phyloP scores from a whole-genome alignment of 2,329 filamentous ascomycete genomes.

The Aspergillus uvarum region DNA sequence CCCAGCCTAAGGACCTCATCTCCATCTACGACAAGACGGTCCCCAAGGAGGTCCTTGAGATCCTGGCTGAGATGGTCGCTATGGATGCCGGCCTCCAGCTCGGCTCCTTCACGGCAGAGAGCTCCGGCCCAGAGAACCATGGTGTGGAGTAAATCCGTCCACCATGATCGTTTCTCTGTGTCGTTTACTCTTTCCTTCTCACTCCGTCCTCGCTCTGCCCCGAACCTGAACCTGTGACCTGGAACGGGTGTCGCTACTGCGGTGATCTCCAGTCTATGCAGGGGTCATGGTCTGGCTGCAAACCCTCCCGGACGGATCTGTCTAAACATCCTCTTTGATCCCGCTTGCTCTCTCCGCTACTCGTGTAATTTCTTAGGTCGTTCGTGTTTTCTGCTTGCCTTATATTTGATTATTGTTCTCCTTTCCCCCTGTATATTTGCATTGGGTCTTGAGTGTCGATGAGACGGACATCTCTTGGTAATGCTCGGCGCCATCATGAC shows the following conservation, averaged over 20 bases:
- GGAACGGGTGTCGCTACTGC: constrained; percentile 13
- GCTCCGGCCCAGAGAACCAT: constrained; percentile 34
- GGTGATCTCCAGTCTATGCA: constrained; percentile 21
- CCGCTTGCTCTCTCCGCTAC: constrained; percentile 27
- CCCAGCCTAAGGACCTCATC: constrained; percentile 87
- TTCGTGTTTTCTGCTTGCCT: neutral
- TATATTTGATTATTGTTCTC: constrained; percentile 11
- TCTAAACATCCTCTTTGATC: constrained; percentile 3
- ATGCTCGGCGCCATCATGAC: constrained; percentile 32
- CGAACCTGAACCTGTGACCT: constrained; percentile 18
- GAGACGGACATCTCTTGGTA: constrained; percentile 31
- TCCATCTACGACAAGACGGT: constrained; percentile 98
- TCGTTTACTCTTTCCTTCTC: constrained; percentile 15
- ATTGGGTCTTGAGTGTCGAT: constrained; percentile 31
- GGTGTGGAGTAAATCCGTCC: constrained; percentile 37
- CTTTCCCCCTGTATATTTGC: constrained; percentile 34
- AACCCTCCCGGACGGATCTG: constrained; percentile 14
- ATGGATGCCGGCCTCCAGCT: constrained; percentile 74
- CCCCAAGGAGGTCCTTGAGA: constrained; percentile 92
- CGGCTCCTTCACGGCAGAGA: constrained; percentile 45
- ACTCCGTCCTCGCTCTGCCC: constrained; percentile 16
- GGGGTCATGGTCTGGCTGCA: constrained; percentile 25
- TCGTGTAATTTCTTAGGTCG: constrained; percentile 9
- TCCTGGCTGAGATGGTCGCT: constrained; percentile 97
- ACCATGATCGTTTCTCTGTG: constrained; percentile 13